These are phyloP conservation scores for Erodium moschatum DNA, from an alignment of 441 rosid species.

Conservation along the genomic window DNA sequence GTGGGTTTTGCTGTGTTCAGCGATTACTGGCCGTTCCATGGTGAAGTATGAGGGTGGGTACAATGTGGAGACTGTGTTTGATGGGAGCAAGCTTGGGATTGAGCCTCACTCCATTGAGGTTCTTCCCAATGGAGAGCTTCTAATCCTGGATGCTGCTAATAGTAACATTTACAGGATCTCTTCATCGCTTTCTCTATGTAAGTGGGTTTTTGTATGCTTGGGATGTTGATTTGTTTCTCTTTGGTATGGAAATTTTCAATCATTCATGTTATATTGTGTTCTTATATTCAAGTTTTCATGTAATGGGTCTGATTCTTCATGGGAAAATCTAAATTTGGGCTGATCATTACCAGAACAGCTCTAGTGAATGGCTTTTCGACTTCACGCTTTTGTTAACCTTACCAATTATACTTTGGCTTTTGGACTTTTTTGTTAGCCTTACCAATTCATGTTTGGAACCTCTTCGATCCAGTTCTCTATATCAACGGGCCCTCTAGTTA, in stretches of 20 bases:
- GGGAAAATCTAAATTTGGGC: not conserved
- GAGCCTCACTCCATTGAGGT: constrained; percentile 77
- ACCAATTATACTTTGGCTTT: too few species aligned
- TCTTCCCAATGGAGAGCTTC: constrained; percentile 70
- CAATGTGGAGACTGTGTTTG: constrained; percentile 81
- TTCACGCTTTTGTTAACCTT: too few species aligned
- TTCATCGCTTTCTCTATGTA: constrained; percentile 66
- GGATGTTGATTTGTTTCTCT: constrained; percentile 13
- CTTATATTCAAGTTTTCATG: not conserved
- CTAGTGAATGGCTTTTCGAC: too few species aligned
- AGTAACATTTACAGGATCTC: constrained; percentile 78
- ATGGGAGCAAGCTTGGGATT: constrained; percentile 90
- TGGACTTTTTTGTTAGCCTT: too few species aligned
- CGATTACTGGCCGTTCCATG: constrained; percentile 55
- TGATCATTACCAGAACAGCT: not conserved
- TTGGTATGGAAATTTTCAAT: not conserved
- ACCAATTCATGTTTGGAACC: too few species aligned
- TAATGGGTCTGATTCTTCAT: not conserved
- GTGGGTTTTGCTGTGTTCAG: constrained; percentile 30
- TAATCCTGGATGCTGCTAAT: constrained; percentile 72
- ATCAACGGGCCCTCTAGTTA: too few species aligned
- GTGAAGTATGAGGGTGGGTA: constrained; percentile 87
- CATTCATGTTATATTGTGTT: not conserved
- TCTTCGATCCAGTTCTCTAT: too few species aligned
- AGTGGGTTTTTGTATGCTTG: constrained; percentile 26